These are phyloP conservation scores for Kazachstania psychrophila DNA, from an alignment of 805 yeast species.

Conservation along the genomic window DNA sequence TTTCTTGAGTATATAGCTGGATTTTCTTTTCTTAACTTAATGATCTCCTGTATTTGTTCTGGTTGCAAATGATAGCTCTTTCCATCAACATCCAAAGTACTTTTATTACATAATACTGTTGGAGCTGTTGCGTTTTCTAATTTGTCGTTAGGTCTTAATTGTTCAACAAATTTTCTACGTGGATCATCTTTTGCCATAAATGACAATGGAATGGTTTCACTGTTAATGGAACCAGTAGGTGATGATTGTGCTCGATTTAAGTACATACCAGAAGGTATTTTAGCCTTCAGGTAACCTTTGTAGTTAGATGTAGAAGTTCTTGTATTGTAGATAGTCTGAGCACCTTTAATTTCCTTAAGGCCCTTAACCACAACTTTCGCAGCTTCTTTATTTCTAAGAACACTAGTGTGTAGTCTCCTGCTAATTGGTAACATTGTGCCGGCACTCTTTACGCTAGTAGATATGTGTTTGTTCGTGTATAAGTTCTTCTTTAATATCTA, in stretches of 20 bases:
- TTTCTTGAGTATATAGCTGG: slow-evolving; percentile 58
- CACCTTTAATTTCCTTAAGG: slow-evolving; percentile 10
- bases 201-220: slow-evolving; percentile 50
- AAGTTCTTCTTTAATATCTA: no score
- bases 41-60: slow-evolving; percentile 49
- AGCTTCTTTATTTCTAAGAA: slow-evolving; percentile 7
- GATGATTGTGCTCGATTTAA: slow-evolving; percentile 59
- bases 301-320: slow-evolving; percentile 58
- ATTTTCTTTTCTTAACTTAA: slow-evolving; percentile 43
- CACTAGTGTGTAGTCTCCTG: slow-evolving; percentile 12
- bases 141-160: slow-evolving; percentile 15
- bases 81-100: slow-evolving; percentile 4
- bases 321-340: slow-evolving; percentile 40
- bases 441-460: no score
- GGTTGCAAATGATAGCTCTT: slow-evolving; percentile 49
- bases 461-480: no score
- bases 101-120: slow-evolving; percentile 26
- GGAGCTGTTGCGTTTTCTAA: slow-evolving; percentile 36
- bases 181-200: slow-evolving; percentile 58
- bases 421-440: slow-evolving; percentile 9
- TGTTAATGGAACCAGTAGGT: slow-evolving; percentile 38
- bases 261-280: slow-evolving; percentile 50
- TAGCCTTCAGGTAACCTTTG: slow-evolving; percentile 34
- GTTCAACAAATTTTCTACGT: slow-evolving; percentile 35
- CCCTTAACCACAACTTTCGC: slow-evolving; percentile 8